Evolutionary conservation across 2,329 filamentous ascomycete genomes (phyloP), one percentile per base, ranked within the genome.

Genomic region (Diaporthe amygdali): DNA sequence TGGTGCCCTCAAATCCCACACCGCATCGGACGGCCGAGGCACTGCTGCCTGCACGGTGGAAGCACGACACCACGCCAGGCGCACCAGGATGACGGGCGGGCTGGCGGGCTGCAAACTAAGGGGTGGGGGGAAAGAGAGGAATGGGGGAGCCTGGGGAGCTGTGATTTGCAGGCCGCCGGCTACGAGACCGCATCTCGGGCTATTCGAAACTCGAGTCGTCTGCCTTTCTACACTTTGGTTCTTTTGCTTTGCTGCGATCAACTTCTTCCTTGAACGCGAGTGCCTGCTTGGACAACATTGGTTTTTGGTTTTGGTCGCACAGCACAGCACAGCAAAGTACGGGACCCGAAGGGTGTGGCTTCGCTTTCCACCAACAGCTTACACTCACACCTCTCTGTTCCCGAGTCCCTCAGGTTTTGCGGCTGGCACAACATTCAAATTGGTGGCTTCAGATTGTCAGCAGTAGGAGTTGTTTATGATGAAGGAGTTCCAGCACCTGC

Each of bases 181-280:
- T 25, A 34, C 25, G 54, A 44, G 66, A 52, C 66, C 66, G 47
- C 70, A 32, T 54, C 17, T 51, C 30, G 39, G 49, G 41, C 46
- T 39, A 47, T 52, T 46, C 44, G 61, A 52, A 52, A 61, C 61
- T 25, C 22, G n/a, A 20, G 46, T 17, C 20, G 61, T 15, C 39
- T 37, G 66, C 37, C 71, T 68, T 72, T 72, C 37, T 72, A 69
- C 61, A 72, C 71, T 72, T 72, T 37, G 46, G 25, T 37, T n/a
- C n/a, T 66, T 34, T 39, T 39, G 30, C 32, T 27, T 37, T 27
- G 44, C 34, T 12, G 9, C 37, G 15, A 25, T 32, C 27, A 34
- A 30, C 20, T 27, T 25, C 39, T 9, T 25, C 20, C 7, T 34
- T 15, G 44, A 9, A 30, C 14, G 25, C 25, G 17, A 25, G 14